A percentile compares a stretch with the other conserved stretches of the same genome.
Conservation (phyloP, 768 basidiomycete species). For the Jaapia argillacea region DNA sequence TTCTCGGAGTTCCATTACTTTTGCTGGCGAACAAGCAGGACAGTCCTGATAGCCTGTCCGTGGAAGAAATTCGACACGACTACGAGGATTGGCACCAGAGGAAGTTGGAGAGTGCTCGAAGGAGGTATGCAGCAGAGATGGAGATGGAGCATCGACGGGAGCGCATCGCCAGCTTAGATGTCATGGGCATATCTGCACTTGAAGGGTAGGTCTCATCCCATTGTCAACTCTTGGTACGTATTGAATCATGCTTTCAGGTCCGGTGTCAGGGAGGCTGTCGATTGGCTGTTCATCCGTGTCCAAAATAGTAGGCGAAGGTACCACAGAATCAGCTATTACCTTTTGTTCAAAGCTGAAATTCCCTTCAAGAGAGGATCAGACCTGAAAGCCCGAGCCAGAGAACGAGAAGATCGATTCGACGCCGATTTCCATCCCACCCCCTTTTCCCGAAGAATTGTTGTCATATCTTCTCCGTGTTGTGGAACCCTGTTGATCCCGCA, state of each 20-base stretch:
- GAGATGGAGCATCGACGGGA: slow-evolving; percentile 20
- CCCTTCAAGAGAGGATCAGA: too few species aligned
- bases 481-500: too few species aligned
- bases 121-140: slow-evolving; percentile 29
- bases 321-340: too few species aligned
- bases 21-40: slow-evolving; percentile 98
- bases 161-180: slow-evolving; percentile 41
- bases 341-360: too few species aligned
- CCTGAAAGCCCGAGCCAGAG: too few species aligned
- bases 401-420: too few species aligned
- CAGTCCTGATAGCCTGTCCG: slow-evolving; percentile 64
- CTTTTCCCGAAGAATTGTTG: too few species aligned
- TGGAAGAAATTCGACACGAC: slow-evolving; percentile 84
- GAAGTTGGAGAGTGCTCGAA: slow-evolving; percentile 57
- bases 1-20: slow-evolving; percentile 82
- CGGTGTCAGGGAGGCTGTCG: slow-evolving; percentile 81
- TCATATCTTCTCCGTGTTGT: too few species aligned
- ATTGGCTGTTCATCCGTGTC: slow-evolving; percentile 91
- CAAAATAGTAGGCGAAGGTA: slow-evolving; percentile 75
- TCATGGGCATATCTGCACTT: slow-evolving; percentile 83
- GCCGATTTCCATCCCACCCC: too few species aligned
- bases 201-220: slow-evolving; percentile 56
- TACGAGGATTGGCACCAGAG: slow-evolving; percentile 83
- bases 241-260: slow-evolving; percentile 37
- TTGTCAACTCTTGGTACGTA: not conserved